Conservation (phyloP, 2,329 filamentous ascomycete species). For the Arachnopeziza araneosa region DNA sequence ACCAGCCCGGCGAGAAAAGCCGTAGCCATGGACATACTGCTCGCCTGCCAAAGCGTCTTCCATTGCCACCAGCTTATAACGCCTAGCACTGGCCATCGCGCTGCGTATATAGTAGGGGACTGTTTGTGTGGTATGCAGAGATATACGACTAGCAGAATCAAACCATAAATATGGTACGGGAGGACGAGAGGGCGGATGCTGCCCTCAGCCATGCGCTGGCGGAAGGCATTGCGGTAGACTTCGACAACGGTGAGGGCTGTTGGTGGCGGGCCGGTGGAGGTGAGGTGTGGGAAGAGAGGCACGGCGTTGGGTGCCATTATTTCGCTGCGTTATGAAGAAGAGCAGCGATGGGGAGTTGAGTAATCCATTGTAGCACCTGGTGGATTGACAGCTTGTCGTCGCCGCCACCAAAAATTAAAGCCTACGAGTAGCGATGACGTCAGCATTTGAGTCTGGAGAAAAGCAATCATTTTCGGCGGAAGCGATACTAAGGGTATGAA, state of each 20-base stretch:
- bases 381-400: not conserved
- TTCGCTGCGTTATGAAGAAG: not conserved
- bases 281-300: conserved; percentile 19
- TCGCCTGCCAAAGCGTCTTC: conserved; percentile 36
- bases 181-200: conserved; percentile 44
- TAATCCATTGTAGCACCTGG: not conserved
- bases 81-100: conserved; percentile 45
- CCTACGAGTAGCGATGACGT: not conserved
- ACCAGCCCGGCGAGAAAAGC: conserved; percentile 48
- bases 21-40: conserved; percentile 46
- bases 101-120: conserved; percentile 44
- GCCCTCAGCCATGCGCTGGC: conserved; percentile 34
- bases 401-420: not conserved
- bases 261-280: conserved; percentile 16
- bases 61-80: conserved; percentile 40
- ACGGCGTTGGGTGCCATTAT: not conserved
- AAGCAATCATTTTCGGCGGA: too few species aligned
- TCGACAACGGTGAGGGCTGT: conserved; percentile 20
- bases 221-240: conserved; percentile 35
- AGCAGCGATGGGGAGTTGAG: not conserved
- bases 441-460: not conserved
- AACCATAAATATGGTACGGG: conserved; percentile 44
- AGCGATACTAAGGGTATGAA: too few species aligned
- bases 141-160: conserved; percentile 46
- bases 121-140: conserved; percentile 49